Percentiles rank a stretch among this genome's conserved stretches.
Conservation (phyloP, 2,329 filamentous ascomycete species). For the Aspergillus flavus region DNA sequence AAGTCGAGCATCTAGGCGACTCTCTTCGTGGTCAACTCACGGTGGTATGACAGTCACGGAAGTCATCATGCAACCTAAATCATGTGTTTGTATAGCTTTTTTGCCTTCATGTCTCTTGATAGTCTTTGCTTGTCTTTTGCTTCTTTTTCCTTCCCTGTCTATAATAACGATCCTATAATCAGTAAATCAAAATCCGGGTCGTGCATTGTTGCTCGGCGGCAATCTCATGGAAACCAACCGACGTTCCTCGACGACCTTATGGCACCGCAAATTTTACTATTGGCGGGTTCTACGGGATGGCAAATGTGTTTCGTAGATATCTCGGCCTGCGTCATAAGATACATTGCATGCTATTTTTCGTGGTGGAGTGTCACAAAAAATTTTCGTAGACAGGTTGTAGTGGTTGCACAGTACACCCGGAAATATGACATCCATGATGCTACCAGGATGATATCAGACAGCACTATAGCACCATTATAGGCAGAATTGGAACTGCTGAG, state of each 20-base stretch:
- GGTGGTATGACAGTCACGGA: neutral
- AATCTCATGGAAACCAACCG: slow-evolving; percentile 1
- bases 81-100: neutral
- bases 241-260: neutral
- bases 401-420: neutral
- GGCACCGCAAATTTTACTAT: neutral
- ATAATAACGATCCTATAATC: neutral
- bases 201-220: neutral
- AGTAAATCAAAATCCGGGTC: neutral
- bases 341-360: neutral
- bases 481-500: neutral
- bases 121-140: neutral
- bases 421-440: neutral
- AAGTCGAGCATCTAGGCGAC: neutral
- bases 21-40: neutral
- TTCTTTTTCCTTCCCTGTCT: neutral
- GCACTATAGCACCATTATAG: neutral
- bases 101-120: neutral
- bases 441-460: neutral
- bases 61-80: neutral
- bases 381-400: neutral
- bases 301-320: neutral
- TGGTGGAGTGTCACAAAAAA: neutral
- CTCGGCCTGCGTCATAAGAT: slow-evolving; percentile 1
- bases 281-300: neutral